Evolutionary conservation across 2,329 filamentous ascomycete species (phyloP).

Genomic region (Stromatinia cepivora): DNA sequence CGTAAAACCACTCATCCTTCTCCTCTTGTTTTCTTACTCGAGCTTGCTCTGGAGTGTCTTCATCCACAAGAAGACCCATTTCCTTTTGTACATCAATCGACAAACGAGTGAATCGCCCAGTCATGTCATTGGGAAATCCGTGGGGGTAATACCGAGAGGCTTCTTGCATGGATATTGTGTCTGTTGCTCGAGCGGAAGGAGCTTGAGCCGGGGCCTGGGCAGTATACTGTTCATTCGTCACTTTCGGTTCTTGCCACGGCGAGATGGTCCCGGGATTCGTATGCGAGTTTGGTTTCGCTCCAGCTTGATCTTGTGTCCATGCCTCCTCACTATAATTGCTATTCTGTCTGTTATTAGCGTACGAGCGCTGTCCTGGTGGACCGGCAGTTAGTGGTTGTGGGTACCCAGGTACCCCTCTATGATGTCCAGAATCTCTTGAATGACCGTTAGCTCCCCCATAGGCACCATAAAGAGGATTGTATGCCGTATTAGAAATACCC

Average conservation of each 20-base stretch:
- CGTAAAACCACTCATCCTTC: slow-evolving; percentile 37
- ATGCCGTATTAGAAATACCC: slow-evolving; percentile 22
- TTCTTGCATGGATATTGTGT: slow-evolving; percentile 34
- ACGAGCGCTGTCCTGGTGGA: slow-evolving; percentile 39
- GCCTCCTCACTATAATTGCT: slow-evolving; percentile 21
- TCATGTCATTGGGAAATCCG: slow-evolving; percentile 35
- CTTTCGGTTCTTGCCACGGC: slow-evolving; percentile 22
- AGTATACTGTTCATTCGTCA: slow-evolving; percentile 6
- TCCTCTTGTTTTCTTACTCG: slow-evolving; percentile 25
- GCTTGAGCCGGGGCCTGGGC: neutral
- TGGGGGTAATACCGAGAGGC: slow-evolving; percentile 38
- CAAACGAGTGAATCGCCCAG: slow-evolving; percentile 29
- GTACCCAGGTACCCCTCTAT: slow-evolving; percentile 31
- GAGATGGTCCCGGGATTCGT: neutral
- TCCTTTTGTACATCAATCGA: slow-evolving; percentile 24
- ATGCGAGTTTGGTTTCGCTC: neutral
- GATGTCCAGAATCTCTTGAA: slow-evolving; percentile 10
- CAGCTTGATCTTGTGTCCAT: slow-evolving; percentile 17
- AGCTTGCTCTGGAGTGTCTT: slow-evolving; percentile 18
- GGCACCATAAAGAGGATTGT: slow-evolving; percentile 32
- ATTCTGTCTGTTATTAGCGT: slow-evolving; percentile 22
- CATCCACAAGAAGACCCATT: slow-evolving; percentile 24
- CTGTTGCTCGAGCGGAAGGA: slow-evolving; percentile 19
- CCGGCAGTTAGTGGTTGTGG: slow-evolving; percentile 42
- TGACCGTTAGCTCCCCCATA: slow-evolving; percentile 6